phyloP scores from a whole-genome alignment of 208 protist species.

The Phytomonas sp. region DNA sequence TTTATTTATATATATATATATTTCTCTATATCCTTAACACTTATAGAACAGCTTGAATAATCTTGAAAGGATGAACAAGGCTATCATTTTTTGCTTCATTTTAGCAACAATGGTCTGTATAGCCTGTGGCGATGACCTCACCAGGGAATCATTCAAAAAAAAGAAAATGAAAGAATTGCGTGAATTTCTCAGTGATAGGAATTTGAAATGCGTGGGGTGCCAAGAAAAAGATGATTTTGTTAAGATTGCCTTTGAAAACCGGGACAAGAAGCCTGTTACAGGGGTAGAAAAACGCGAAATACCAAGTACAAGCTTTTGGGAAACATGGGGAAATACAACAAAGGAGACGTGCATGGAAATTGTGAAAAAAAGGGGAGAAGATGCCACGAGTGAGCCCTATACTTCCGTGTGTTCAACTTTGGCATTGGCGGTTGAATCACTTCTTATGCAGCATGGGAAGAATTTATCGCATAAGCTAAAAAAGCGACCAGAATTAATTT shows the following conservation, averaged over 20 bases:
- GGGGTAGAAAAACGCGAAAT: conserved; percentile 45
- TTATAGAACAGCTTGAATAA: neutral
- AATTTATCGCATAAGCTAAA: conserved; percentile 59
- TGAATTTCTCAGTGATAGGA: conserved; percentile 66
- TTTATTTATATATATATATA: neutral
- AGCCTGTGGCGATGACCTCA: conserved; percentile 14
- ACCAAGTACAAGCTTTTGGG: conserved; percentile 68
- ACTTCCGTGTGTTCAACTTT: conserved; percentile 47
- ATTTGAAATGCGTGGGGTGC: conserved; percentile 62
- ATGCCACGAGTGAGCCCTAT: conserved; percentile 29
- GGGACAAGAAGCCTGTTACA: conserved; percentile 48
- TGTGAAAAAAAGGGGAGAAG: conserved; percentile 29
- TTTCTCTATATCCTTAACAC: too few relatives aligned
- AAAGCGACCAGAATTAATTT: conserved; percentile 51
- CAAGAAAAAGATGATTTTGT: conserved; percentile 88
- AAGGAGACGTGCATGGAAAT: conserved; percentile 40
- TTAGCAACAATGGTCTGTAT: neutral
- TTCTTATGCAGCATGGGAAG: conserved; percentile 79
- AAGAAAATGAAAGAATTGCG: conserved; percentile 88
- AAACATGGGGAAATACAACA: conserved; percentile 55
- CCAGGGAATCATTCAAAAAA: conserved; percentile 64
- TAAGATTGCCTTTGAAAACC: conserved; percentile 61
- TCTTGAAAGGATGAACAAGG: conserved; percentile 3
- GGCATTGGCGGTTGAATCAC: conserved; percentile 43
- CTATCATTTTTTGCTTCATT: conserved; percentile 1